These are phyloP conservation scores for Nepenthes gracilis DNA, from an alignment of 148 eudicot species.

Conservation along the genomic window DNA sequence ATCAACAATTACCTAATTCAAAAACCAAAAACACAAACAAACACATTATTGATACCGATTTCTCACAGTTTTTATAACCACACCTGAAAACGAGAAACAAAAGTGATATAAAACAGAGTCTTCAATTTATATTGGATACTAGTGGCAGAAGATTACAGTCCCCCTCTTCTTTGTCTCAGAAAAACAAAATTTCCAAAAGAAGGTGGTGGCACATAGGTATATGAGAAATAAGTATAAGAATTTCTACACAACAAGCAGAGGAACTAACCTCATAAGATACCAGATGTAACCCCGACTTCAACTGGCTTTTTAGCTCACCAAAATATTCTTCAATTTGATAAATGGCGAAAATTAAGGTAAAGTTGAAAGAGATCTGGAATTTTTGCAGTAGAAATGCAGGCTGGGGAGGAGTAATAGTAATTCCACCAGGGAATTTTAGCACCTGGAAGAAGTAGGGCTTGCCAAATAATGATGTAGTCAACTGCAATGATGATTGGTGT, in stretches of 20 bases:
- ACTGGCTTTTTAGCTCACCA: slow-evolving; percentile 49
- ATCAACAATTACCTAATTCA: too few relatives aligned
- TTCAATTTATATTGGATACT: too few relatives aligned
- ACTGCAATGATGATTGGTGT: slow-evolving; percentile 27
- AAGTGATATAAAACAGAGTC: too few relatives aligned
- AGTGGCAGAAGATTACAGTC: too few relatives aligned
- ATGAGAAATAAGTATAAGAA: too few relatives aligned
- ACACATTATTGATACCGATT: too few relatives aligned
- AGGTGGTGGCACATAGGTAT: too few relatives aligned
- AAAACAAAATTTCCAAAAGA: too few relatives aligned
- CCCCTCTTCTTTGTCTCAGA: too few relatives aligned
- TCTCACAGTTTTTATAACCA: too few relatives aligned
- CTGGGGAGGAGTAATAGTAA: slow-evolving; percentile 61
- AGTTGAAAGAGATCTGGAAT: slow-evolving; percentile 71
- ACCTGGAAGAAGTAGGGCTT: slow-evolving; percentile 67
- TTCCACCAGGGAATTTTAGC: slow-evolving; percentile 79
- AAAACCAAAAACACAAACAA: too few relatives aligned
- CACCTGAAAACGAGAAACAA: too few relatives aligned
- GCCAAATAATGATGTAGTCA: slow-evolving; percentile 57
- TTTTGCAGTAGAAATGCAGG: slow-evolving; percentile 68
- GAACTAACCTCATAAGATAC: slow-evolving; percentile 59
- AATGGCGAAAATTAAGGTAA: slow-evolving; percentile 73
- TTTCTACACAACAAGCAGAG: neutral
- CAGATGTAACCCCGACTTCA: slow-evolving; percentile 60
- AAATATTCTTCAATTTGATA: slow-evolving; percentile 57